Base-by-base conservation (phyloP, 208 protist genomes). In the Leishmania aethiopica region DNA sequence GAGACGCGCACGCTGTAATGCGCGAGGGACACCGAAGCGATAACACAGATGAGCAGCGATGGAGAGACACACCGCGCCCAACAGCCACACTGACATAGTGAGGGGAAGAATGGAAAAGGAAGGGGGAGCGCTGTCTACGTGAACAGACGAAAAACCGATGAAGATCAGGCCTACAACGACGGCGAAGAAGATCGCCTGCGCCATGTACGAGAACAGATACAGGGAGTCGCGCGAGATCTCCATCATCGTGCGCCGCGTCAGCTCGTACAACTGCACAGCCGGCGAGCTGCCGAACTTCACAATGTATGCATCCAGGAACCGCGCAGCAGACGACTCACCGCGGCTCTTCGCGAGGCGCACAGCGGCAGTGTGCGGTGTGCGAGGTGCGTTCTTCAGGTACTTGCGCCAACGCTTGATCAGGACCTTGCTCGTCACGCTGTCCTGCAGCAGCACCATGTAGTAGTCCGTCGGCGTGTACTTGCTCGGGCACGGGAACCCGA, bases 401-500 rank as follows among this genome's bases (percentile, higher is more conserved):
- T 93, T 89, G 53, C 80, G 77, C 94, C 94, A 97, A 59, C 90
- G 84, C 82, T 95, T 89, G 70, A 95, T 87, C 40, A 96, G 85
- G 66, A 92, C 70, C 55, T 83, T 89, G 35, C 86, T 83, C 32
- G 74, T 91, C 45, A 79, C 83, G 57, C 84, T 80, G 79, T 95
- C 91, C 81, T 97, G 93, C 45, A 98, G 79, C 35, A 97, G 71
- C 59, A 87, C 86, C 90, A 99, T 94, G 81, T 91, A 98, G 86
- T 95, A 94, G 84, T 99, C 97, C 13, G 92, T 91, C 49, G 96
- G 93, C 42, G 96, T 98, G 76, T 91, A 92, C 59, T 85, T 88
- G 37, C 81, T 45, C 32, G 95, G 96, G 81, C 87, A 93, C 22
- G 82, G 69, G 81, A 92, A 95, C 25, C 92, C 95, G 59, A 96